Base-by-base conservation (phyloP, 2,329 filamentous ascomycete genomes). In the Alternaria angustiovoidea region DNA sequence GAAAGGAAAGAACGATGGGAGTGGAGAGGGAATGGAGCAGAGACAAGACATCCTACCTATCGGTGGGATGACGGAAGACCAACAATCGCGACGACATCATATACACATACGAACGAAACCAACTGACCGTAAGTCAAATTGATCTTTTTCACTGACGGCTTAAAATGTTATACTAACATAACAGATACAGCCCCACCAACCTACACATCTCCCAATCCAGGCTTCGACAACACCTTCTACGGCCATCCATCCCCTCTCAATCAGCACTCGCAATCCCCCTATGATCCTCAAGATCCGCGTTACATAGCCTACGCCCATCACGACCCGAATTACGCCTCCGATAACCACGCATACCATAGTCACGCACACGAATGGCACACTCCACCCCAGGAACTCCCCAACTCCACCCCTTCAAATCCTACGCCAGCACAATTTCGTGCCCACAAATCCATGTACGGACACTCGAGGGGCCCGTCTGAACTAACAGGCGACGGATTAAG, bases 301-400 rank as follows among this genome's bases (percentile, higher is more conserved):
- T 14, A 30, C 18, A 18, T 41, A 2, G 20, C 55, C 6, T 53
- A 54, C 20, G 30, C 38, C 24, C 49, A 58, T 12, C 32, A 7
- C 30, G 47, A 60, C 11, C 57, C 55, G 12, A 56, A 59, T 16
- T 54, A 55, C 55, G 39, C 49, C n/a, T 20, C 52, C 7, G 36
- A 56, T 0, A 48, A 18, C 30, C 61, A 41, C 11, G 18, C 48
- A 4, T 39, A 54, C 51, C 46, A 32, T 12, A 44, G 57, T 3
- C 58, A 34, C 11, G 36, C 57, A 9, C 46, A 56, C 8, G 39
- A 22, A 12, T 53, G 61, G n/a, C 30, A 41, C 43, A 22, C 36
- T 0, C 24, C 53, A 18, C 64, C 60, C 0, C 66, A 69, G 16
- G 65, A 69, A 54, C 54, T 69, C 7, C 43, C 63, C 7, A 46